phyloP scores from a whole-genome alignment of 2,329 filamentous ascomycete genomes.

The Monosporascus sp. region DNA sequence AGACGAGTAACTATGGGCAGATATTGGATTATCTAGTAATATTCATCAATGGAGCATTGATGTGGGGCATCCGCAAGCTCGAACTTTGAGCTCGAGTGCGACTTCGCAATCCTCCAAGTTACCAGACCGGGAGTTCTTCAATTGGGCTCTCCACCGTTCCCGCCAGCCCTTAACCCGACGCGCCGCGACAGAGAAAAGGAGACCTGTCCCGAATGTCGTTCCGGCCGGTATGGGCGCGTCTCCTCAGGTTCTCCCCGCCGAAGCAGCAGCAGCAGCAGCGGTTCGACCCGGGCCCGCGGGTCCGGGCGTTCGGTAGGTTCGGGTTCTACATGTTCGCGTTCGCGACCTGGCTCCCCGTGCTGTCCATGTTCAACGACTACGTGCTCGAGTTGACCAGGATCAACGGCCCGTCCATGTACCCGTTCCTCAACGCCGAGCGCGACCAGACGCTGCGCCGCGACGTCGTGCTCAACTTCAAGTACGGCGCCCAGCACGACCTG shows the following conservation, averaged over 20 bases:
- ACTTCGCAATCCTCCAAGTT: no score
- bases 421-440: constrained; percentile 65
- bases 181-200: neutral
- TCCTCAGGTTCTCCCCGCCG: neutral
- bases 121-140: no score
- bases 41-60: neutral
- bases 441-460: constrained; percentile 51
- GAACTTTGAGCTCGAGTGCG: neutral
- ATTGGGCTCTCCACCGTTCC: no score
- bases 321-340: constrained; percentile 45
- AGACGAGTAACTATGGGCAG: no score
- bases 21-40: neutral
- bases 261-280: neutral
- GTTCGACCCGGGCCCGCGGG: neutral
- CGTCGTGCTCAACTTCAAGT: constrained; percentile 54
- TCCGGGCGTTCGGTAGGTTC: constrained; percentile 26
- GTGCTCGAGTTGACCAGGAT: constrained; percentile 55
- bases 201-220: neutral
- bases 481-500: constrained; percentile 52
- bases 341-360: constrained; percentile 57
- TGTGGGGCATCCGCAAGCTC: neutral
- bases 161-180: no score
- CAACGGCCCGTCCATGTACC: constrained; percentile 68
- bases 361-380: constrained; percentile 57
- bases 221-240: neutral